These are phyloP conservation scores for Cucurbita ficifolia DNA, from an alignment of 306 rosid species.

Conservation along the genomic window DNA sequence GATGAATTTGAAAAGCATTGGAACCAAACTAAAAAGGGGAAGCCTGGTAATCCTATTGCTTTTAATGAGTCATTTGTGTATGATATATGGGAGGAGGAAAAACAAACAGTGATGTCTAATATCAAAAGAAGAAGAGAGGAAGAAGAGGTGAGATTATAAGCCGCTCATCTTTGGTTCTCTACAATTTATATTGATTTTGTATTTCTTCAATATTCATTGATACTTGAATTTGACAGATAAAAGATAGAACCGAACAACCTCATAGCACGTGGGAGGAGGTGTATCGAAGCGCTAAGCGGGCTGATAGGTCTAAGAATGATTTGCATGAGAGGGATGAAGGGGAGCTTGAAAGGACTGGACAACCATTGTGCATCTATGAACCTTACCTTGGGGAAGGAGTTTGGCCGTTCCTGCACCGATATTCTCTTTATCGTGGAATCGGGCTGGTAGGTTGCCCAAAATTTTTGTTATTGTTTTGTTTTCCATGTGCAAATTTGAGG, in stretches of 20 bases:
- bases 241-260: constrained; percentile 76
- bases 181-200: not conserved
- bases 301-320: constrained; percentile 67
- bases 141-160: constrained; percentile 53
- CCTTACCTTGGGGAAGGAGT: constrained; percentile 88
- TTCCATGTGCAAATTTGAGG: not conserved
- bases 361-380: constrained; percentile 80
- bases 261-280: constrained; percentile 93
- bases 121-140: constrained; percentile 59
- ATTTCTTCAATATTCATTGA: not conserved
- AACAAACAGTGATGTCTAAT: constrained; percentile 25
- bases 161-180: not conserved
- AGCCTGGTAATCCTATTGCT: constrained; percentile 14
- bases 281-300: constrained; percentile 61
- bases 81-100: constrained; percentile 90
- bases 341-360: constrained; percentile 94
- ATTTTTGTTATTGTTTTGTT: not conserved
- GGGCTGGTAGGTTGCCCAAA: constrained; percentile 55
- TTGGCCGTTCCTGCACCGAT: constrained; percentile 82
- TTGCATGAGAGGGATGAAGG: constrained; percentile 92
- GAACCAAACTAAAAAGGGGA: constrained; percentile 40
- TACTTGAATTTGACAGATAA: constrained; percentile 38
- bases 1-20: constrained; percentile 55
- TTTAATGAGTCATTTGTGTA: constrained; percentile 46
- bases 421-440: constrained; percentile 78